These are phyloP conservation scores for Fusarium longipes DNA, from an alignment of 2,329 filamentous ascomycete genomes.

Conservation along the genomic window DNA sequence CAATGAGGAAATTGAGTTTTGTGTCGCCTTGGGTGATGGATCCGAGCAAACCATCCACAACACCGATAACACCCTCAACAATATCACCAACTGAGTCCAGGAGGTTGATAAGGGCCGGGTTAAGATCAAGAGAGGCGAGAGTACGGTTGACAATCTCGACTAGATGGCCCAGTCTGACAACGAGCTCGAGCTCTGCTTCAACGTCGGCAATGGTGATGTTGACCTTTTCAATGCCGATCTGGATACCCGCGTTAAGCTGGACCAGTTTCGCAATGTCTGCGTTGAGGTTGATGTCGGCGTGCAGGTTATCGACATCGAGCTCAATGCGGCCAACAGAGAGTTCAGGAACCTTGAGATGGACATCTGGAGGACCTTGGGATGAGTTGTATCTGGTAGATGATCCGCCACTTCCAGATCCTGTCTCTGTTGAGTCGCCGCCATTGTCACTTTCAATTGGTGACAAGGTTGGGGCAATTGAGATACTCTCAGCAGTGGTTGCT, in stretches of 20 bases:
- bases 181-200: slow-evolving; percentile 27
- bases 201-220: slow-evolving; percentile 29
- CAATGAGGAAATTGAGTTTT: slow-evolving; percentile 26
- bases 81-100: slow-evolving; percentile 26
- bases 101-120: slow-evolving; percentile 21
- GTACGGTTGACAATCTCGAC: slow-evolving; percentile 30
- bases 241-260: slow-evolving; percentile 24
- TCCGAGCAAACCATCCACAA: slow-evolving; percentile 19
- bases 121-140: slow-evolving; percentile 23
- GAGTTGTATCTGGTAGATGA: slow-evolving; percentile 10
- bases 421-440: slow-evolving; percentile 3
- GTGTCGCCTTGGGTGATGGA: slow-evolving; percentile 29
- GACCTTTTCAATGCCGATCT: slow-evolving; percentile 25
- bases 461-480: slow-evolving; percentile 13
- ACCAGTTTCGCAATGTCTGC: slow-evolving; percentile 22
- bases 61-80: slow-evolving; percentile 15
- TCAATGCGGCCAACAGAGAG: slow-evolving; percentile 29
- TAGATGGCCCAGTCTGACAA: slow-evolving; percentile 19
- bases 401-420: neutral
- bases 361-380: slow-evolving; percentile 24
- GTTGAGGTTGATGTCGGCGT: slow-evolving; percentile 31
- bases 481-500: slow-evolving; percentile 21
- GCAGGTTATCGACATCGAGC: slow-evolving; percentile 25
- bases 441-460: neutral
- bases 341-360: slow-evolving; percentile 24